Evolutionary conservation across 1,284 basidiomycete species (phyloP).

Genomic region (Microbotryum lychnidis-dioicae): DNA sequence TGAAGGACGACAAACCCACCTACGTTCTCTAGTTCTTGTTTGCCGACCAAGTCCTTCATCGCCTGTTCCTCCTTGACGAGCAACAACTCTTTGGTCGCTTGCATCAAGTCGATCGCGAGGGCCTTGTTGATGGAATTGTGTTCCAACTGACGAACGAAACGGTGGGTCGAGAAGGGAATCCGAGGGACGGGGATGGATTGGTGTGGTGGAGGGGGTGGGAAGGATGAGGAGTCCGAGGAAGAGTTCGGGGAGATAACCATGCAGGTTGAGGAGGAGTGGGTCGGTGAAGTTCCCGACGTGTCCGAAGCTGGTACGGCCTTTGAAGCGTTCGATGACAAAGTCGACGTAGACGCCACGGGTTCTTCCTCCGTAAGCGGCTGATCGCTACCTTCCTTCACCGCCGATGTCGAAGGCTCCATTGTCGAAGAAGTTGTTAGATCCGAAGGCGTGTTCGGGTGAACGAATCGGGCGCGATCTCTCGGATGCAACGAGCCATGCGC

Average conservation of each 20-base stretch:
- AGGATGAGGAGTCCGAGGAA: background rate
- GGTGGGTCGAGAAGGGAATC: slow-evolving; percentile 34
- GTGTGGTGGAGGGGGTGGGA: background rate
- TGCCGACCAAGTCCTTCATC: slow-evolving; percentile 61
- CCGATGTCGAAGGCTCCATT: too few species aligned
- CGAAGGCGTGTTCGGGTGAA: too few species aligned
- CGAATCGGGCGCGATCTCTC: too few species aligned
- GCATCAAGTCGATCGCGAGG: slow-evolving; percentile 55
- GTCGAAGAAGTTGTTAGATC: too few species aligned
- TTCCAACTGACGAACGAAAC: slow-evolving; percentile 30
- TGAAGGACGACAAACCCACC: slow-evolving; percentile 38
- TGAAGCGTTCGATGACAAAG: background rate
- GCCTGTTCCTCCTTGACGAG: slow-evolving; percentile 68
- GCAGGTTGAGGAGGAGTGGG: background rate
- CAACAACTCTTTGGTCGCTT: slow-evolving; percentile 70
- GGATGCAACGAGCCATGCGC: too few species aligned
- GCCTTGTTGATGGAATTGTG: slow-evolving; percentile 9
- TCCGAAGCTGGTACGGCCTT: background rate
- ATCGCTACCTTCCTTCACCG: too few species aligned
- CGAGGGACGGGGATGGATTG: slow-evolving; percentile 23
- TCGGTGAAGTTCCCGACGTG: background rate
- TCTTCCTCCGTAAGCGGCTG: too few species aligned
- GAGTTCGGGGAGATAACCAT: background rate
- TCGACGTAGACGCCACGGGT: background rate
- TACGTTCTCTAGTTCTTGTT: slow-evolving; percentile 85